A percentile compares a stretch with the other conserved stretches of the same genome.
These are phyloP conservation scores for Bothriochloa decipiens DNA, from an alignment of 176 grass and related monocot species.

Conservation along the genomic window DNA sequence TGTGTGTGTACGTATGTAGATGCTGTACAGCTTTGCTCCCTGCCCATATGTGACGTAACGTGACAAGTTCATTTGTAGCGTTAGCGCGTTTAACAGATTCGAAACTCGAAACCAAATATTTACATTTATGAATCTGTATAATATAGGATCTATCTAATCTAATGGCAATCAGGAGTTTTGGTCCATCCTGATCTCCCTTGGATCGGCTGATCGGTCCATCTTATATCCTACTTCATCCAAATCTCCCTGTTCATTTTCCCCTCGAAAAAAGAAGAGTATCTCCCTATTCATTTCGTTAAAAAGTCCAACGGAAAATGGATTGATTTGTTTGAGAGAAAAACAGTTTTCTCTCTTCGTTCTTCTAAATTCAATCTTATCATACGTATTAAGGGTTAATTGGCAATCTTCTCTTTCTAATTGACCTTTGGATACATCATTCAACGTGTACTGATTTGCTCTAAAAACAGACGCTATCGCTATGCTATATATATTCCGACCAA, in stretches of 20 bases:
- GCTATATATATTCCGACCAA: not conserved
- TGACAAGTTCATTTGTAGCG: conserved; percentile 3
- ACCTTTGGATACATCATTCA: not conserved
- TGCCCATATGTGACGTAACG: not conserved
- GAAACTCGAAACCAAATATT: not conserved
- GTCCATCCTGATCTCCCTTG: not conserved
- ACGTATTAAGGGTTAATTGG: no score
- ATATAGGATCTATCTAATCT: not conserved
- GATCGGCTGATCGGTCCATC: no score
- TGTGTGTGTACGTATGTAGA: not conserved
- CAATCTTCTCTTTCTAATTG: no score
- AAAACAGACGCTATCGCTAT: not conserved
- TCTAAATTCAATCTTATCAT: no score
- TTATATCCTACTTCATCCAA: no score
- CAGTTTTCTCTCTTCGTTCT: no score
- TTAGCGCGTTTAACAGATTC: not conserved
- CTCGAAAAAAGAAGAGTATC: no score
- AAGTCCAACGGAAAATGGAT: no score
- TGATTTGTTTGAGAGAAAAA: no score
- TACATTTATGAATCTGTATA: no score
- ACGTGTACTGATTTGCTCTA: conserved; percentile 1
- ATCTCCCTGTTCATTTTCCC: no score
- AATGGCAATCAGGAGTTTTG: not conserved
- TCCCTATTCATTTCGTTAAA: no score
- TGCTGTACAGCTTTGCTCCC: not conserved